A percentile compares a stretch with the other conserved stretches of the same genome.
Conservation (phyloP, 257 asterid species). For the Solanum phureja region DNA sequence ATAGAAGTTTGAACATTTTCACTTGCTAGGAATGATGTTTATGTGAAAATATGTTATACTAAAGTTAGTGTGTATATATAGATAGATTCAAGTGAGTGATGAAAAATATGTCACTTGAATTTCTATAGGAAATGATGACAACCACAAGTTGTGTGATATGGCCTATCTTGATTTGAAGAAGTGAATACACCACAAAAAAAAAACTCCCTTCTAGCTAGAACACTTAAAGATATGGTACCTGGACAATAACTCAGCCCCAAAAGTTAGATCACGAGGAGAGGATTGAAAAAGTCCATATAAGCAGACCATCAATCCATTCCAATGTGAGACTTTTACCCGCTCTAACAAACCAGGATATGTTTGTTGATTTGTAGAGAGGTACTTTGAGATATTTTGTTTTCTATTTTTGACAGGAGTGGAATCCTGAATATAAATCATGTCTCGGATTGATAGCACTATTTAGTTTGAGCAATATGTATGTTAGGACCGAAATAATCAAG, state of each 20-base stretch:
- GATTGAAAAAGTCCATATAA: no score
- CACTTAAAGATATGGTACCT: background rate
- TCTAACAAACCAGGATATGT: background rate
- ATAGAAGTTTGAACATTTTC: background rate
- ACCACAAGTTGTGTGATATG: background rate
- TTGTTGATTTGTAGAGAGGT: background rate
- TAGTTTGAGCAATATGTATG: background rate
- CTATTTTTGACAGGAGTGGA: no score
- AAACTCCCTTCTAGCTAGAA: background rate
- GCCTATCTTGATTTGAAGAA: background rate
- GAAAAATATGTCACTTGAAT: background rate
- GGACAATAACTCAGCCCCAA: no score
- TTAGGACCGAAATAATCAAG: background rate
- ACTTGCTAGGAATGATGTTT: background rate
- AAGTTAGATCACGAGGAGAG: no score
- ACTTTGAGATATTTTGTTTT: background rate
- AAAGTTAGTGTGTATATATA: background rate
- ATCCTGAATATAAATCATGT: background rate
- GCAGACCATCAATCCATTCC: no score
- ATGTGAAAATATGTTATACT: background rate
- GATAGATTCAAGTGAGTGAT: background rate
- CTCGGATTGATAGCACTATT: background rate
- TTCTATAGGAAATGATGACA: background rate
- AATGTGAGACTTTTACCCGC: no score
- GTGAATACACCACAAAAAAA: background rate